Conservation (phyloP, 208 protist genomes). For the Acanthamoeba pearcei region DNA sequence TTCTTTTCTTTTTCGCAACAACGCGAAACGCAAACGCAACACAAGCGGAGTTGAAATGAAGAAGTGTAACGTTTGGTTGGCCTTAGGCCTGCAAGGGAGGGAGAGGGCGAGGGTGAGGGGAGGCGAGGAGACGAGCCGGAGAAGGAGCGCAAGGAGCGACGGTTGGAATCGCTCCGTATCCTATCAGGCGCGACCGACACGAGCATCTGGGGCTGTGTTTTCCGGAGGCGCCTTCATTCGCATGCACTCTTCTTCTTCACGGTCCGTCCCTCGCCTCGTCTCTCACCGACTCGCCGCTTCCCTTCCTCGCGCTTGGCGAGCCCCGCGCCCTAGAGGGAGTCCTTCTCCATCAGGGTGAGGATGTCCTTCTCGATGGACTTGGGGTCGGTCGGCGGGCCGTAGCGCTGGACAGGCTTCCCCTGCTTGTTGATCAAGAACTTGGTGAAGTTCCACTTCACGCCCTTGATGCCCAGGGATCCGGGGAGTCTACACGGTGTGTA, state of each 20-base stretch:
- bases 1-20: no score
- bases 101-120: background rate
- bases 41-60: no score
- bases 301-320: background rate
- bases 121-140: background rate
- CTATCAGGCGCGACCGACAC: constrained; percentile 38
- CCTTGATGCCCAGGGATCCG: constrained; percentile 34
- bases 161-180: constrained; percentile 50
- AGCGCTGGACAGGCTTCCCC: constrained; percentile 50
- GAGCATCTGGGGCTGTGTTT: constrained; percentile 40
- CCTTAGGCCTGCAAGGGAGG: no score
- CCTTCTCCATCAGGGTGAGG: constrained; percentile 17
- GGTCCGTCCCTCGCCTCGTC: background rate
- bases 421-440: constrained; percentile 71
- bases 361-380: constrained; percentile 70
- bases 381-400: constrained; percentile 37
- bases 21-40: no score
- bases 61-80: no score
- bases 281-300: background rate
- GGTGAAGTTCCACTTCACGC: constrained; percentile 79
- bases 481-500: background rate
- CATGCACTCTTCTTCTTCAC: constrained; percentile 10
- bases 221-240: constrained; percentile 59
- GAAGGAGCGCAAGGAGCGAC: constrained; percentile 41
- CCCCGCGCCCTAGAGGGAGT: background rate